Percentiles rank a stretch among this genome's conserved stretches.
phyloP scores from a whole-genome alignment of 2,329 filamentous ascomycete species.

The Ophiostoma ips region DNA sequence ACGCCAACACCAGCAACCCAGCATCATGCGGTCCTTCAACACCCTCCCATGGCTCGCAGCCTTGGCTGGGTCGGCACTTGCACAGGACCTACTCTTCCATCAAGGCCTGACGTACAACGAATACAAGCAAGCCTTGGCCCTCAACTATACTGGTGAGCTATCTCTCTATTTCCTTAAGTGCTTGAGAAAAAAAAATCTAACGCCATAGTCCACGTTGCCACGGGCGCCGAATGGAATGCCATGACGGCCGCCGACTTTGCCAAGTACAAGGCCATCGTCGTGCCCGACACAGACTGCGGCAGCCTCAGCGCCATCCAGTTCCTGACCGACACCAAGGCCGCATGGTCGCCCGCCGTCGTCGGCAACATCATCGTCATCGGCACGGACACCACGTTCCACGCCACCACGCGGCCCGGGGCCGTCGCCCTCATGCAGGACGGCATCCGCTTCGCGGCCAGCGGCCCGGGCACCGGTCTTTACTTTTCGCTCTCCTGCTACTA shows the following conservation, averaged over 20 bases:
- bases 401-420: conserved; percentile 18
- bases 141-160: conserved; percentile 13
- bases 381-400: conserved; percentile 24
- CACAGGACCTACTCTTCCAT: conserved; percentile 17
- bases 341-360: conserved; percentile 26
- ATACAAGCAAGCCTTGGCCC: conserved; percentile 13
- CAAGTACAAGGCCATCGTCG: conserved; percentile 29
- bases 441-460: conserved; percentile 17
- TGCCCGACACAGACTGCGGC: conserved; percentile 26
- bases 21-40: conserved; percentile 1
- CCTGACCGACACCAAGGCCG: conserved; percentile 24
- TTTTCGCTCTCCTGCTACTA: conserved; percentile 30
- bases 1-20: neutral
- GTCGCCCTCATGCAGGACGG: conserved; percentile 25
- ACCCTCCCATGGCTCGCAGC: neutral
- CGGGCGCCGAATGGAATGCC: conserved; percentile 9
- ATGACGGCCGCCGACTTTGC: conserved; percentile 27
- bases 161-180: neutral
- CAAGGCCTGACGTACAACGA: conserved; percentile 15
- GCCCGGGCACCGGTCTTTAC: conserved; percentile 18
- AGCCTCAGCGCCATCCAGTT: conserved; percentile 21
- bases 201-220: conserved; percentile 9
- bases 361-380: conserved; percentile 30
- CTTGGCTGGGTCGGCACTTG: conserved; percentile 10
- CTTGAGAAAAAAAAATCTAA: too few relatives aligned